These are phyloP conservation scores for Podosphaera fusca DNA, from an alignment of 2,329 filamentous ascomycete genomes.

Conservation along the genomic window DNA sequence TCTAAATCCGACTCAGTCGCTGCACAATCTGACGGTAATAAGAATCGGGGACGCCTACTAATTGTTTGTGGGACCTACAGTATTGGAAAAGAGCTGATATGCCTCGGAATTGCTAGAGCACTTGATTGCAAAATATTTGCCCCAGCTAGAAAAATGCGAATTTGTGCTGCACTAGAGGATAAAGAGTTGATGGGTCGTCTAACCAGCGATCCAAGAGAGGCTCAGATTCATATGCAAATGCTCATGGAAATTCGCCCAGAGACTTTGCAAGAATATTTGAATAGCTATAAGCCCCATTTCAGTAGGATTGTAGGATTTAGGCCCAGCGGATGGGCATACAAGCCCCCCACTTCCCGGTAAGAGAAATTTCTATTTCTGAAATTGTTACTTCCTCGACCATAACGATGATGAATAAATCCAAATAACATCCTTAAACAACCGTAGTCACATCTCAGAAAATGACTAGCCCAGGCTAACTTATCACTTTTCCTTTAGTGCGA, in stretches of 20 bases:
- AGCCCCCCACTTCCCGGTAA: slow-evolving; percentile 38
- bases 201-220: slow-evolving; percentile 57
- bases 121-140: slow-evolving; percentile 79
- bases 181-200: slow-evolving; percentile 55
- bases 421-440: too few species aligned
- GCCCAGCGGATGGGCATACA: slow-evolving; percentile 86
- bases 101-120: slow-evolving; percentile 71
- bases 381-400: neutral
- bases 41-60: slow-evolving; percentile 43
- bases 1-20: slow-evolving; percentile 8
- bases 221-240: slow-evolving; percentile 94
- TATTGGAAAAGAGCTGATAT: slow-evolving; percentile 94
- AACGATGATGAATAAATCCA: too few species aligned
- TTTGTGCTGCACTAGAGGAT: slow-evolving; percentile 70
- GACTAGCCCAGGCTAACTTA: neutral
- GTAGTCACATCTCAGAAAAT: too few species aligned
- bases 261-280: slow-evolving; percentile 73
- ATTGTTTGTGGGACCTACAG: slow-evolving; percentile 93
- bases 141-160: slow-evolving; percentile 56
- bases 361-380: slow-evolving; percentile 6
- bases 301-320: slow-evolving; percentile 73
- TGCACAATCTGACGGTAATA: slow-evolving; percentile 9
- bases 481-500: slow-evolving; percentile 17
- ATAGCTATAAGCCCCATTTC: slow-evolving; percentile 59
- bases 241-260: slow-evolving; percentile 84